These are phyloP conservation scores for Claviceps sp. DNA, from an alignment of 2,329 filamentous ascomycete genomes.

Conservation along the genomic window DNA sequence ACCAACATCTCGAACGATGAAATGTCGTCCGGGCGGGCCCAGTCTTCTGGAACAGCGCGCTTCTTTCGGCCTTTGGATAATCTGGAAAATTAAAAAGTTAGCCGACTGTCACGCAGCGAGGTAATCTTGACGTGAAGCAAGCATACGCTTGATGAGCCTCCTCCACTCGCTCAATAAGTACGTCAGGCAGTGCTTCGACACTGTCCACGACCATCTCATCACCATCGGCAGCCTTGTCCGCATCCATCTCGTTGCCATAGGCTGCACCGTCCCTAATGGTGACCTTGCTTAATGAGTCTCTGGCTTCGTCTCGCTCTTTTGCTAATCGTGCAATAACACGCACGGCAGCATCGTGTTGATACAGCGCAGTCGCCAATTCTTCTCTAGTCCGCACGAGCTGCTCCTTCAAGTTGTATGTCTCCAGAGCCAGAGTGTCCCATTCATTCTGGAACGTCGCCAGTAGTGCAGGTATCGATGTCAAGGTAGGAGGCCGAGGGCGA, in stretches of 20 bases:
- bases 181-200: slow-evolving; percentile 58
- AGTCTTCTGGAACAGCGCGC: slow-evolving; percentile 70
- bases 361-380: slow-evolving; percentile 84
- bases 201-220: slow-evolving; percentile 89
- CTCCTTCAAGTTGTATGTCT: slow-evolving; percentile 83
- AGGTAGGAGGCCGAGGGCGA: slow-evolving; percentile 76
- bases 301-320: slow-evolving; percentile 84
- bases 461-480: slow-evolving; percentile 91
- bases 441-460: slow-evolving; percentile 95
- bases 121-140: not conserved
- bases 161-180: slow-evolving; percentile 60
- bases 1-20: slow-evolving; percentile 30
- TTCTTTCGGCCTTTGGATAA: slow-evolving; percentile 83
- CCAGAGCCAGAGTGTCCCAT: slow-evolving; percentile 88
- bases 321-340: slow-evolving; percentile 84
- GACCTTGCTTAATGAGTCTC: slow-evolving; percentile 76
- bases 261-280: slow-evolving; percentile 48
- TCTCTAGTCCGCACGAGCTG: slow-evolving; percentile 82
- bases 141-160: slow-evolving; percentile 67
- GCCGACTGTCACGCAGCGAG: slow-evolving; percentile 6
- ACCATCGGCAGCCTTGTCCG: slow-evolving; percentile 44
- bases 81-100: slow-evolving; percentile 30
- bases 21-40: slow-evolving; percentile 66
- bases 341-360: slow-evolving; percentile 95
- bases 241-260: slow-evolving; percentile 79